phyloP scores from a whole-genome alignment of 2,329 filamentous ascomycete species.

The Aspergillus sp. region DNA sequence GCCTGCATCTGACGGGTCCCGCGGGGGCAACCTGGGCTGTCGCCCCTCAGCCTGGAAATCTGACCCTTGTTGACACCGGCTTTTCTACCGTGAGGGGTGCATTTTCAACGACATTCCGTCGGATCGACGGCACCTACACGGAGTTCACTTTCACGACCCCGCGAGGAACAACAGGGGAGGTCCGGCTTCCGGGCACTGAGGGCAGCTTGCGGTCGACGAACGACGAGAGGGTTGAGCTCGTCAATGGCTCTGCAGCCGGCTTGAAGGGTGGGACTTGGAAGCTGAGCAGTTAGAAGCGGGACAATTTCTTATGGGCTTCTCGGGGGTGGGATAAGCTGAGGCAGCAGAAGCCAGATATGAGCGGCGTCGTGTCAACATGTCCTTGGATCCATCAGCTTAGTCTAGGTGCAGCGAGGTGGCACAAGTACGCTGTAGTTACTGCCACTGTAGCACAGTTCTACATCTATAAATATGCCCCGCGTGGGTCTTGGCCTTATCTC shows the following conservation, averaged over 20 bases:
- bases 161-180: conserved; percentile 4
- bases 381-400: too few relatives aligned
- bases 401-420: too few relatives aligned
- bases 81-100: conserved; percentile 28
- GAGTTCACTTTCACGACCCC: conserved; percentile 5
- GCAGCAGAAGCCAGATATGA: too few relatives aligned
- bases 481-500: too few relatives aligned
- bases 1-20: conserved; percentile 29
- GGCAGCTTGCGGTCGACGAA: conserved; percentile 5
- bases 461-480: too few relatives aligned
- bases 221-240: conserved; percentile 4
- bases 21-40: conserved; percentile 30
- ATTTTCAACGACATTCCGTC: conserved; percentile 16
- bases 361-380: too few relatives aligned
- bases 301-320: too few relatives aligned
- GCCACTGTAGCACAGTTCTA: too few relatives aligned
- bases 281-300: too few relatives aligned
- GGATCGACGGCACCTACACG: background rate
- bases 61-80: conserved; percentile 28
- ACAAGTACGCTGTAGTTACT: too few relatives aligned
- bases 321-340: too few relatives aligned
- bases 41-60: conserved; percentile 26
- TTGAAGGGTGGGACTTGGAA: conserved; percentile 7
- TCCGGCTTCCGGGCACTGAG: conserved; percentile 4
- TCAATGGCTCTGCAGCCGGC: conserved; percentile 3